Evolutionary conservation across 2,329 filamentous ascomycete genomes (phyloP).

Genomic region (Cladosporium phlei): DNA sequence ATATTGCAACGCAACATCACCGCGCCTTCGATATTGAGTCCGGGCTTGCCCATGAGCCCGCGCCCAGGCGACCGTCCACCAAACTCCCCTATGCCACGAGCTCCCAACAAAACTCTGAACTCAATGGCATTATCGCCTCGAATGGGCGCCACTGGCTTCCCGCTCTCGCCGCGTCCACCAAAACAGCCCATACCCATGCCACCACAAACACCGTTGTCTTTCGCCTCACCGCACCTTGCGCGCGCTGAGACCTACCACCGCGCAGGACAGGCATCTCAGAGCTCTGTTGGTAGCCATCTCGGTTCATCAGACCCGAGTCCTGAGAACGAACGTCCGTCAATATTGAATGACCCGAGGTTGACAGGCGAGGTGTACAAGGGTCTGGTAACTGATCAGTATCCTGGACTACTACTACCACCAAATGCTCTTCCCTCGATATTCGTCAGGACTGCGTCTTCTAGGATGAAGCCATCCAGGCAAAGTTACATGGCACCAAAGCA

Average conservation of each 20-base stretch:
- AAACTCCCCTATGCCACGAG: conserved; percentile 55
- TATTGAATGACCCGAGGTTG: conserved; percentile 24
- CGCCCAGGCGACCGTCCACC: conserved; percentile 57
- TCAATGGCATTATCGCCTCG: conserved; percentile 66
- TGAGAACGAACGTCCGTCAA: conserved; percentile 24
- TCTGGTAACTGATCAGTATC: conserved; percentile 78
- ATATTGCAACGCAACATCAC: conserved; percentile 26
- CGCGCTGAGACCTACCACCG: conserved; percentile 35
- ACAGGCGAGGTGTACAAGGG: conserved; percentile 63
- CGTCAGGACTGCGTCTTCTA: conserved; percentile 84
- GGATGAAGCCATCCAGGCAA: conserved; percentile 85
- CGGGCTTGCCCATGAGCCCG: conserved; percentile 60
- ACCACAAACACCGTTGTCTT: conserved; percentile 62
- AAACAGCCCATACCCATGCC: conserved; percentile 69
- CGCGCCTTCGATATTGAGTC: conserved; percentile 52
- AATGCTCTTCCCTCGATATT: conserved; percentile 83
- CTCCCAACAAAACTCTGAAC: conserved; percentile 51
- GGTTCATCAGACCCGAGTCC: conserved; percentile 22
- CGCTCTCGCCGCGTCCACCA: conserved; percentile 67
- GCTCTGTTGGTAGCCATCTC: conserved; percentile 15
- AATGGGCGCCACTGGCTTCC: conserved; percentile 47
- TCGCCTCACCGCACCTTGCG: conserved; percentile 48
- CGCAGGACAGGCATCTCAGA: conserved; percentile 22
- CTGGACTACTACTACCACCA: conserved; percentile 77
- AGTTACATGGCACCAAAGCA: conserved; percentile 77